Evolutionary conservation across 2,329 filamentous ascomycete species (phyloP).

Genomic region (Orbilia ellipsospora): DNA sequence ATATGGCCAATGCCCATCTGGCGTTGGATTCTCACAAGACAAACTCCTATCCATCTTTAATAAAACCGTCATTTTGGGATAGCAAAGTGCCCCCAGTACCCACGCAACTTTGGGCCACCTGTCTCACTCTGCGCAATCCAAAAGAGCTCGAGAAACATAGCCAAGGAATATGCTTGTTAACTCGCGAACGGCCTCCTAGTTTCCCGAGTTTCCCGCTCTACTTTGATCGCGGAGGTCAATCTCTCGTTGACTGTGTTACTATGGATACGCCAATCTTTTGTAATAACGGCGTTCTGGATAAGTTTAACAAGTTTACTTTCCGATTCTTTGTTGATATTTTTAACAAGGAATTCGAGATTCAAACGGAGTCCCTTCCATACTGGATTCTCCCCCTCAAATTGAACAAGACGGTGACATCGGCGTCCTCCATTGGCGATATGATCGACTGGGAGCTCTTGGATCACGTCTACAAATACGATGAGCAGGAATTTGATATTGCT

Average conservation of each 20-base stretch:
- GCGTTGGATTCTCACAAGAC: conserved; percentile 83
- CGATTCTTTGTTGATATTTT: conserved; percentile 84
- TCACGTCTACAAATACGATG: conserved; percentile 61
- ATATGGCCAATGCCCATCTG: conserved; percentile 86
- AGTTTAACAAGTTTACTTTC: conserved; percentile 78
- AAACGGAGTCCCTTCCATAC: conserved; percentile 77
- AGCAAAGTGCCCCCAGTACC: conserved; percentile 61
- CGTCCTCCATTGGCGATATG: conserved; percentile 58
- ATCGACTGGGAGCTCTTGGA: conserved; percentile 74
- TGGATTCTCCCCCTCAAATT: conserved; percentile 75
- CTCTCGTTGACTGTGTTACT: conserved; percentile 68
- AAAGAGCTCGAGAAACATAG: conserved; percentile 70
- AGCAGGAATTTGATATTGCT: conserved; percentile 63
- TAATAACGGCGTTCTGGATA: conserved; percentile 64
- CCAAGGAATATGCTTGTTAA: conserved; percentile 76
- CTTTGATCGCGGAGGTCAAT: conserved; percentile 73
- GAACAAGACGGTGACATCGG: conserved; percentile 44
- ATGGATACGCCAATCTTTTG: conserved; percentile 65
- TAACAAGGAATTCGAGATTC: conserved; percentile 81
- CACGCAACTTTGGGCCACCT: conserved; percentile 38
- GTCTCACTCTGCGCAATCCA: conserved; percentile 69
- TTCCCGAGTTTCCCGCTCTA: conserved; percentile 78
- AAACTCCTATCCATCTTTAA: conserved; percentile 78
- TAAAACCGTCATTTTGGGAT: conserved; percentile 81
- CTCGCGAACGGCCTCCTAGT: conserved; percentile 72